These are phyloP conservation scores for Xylaria nigripes DNA, from an alignment of 495 filamentous ascomycete species.

Conservation along the genomic window DNA sequence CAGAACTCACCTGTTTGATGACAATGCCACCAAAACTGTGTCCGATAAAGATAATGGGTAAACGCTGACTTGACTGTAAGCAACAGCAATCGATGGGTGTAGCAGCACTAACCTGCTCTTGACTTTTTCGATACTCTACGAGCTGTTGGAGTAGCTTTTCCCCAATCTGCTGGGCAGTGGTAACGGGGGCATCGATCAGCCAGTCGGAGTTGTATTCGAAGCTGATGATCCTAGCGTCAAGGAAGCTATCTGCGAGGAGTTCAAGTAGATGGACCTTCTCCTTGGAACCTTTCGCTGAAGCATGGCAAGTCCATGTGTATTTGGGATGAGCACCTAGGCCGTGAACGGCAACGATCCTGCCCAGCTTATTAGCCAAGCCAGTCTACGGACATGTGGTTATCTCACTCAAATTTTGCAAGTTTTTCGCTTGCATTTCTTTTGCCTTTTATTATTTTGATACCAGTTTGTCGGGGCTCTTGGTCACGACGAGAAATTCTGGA, in stretches of 20 bases:
- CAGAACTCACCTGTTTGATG: constrained; percentile 5
- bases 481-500: not conserved
- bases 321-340: not conserved
- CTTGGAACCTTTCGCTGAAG: not conserved
- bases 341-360: not conserved
- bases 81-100: not conserved
- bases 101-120: not conserved
- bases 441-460: not conserved
- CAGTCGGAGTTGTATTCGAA: not conserved
- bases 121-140: not conserved
- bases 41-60: constrained; percentile 8
- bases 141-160: not conserved
- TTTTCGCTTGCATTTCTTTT: not conserved
- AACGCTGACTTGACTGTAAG: not conserved
- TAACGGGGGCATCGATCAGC: not conserved
- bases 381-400: not conserved
- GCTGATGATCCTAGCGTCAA: not conserved
- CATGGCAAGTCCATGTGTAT: not conserved
- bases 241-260: not conserved
- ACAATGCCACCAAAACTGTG: constrained; percentile 11
- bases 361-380: not conserved
- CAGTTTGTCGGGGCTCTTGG: not conserved
- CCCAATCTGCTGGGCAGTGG: constrained; percentile 1
- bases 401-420: not conserved
- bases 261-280: not conserved